Base-by-base conservation (phyloP, 768 basidiomycete species). In the Mrakia hoshinonis region DNA sequence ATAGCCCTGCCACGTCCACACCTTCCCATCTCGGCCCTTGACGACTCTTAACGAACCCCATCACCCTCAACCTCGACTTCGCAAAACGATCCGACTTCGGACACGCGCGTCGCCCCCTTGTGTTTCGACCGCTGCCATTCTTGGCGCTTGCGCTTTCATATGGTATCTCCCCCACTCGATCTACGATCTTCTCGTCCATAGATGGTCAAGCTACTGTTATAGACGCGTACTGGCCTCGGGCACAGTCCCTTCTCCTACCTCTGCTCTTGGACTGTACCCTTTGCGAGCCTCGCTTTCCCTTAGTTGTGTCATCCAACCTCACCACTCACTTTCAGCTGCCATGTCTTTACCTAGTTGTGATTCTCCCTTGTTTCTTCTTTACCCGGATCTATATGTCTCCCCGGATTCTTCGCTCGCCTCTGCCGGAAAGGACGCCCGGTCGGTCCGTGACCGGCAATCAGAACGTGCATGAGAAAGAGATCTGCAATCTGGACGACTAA, bases 31-130 rank as follows among this genome's bases (percentile, higher is more conserved):
- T n/a, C 58, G 34, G 34, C 31, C 34, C 26, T 15, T 66, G 13
- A 52, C 29, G 46, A 66, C 65, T 29, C 65, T 66, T 36, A 52
- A 66, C 36, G 46, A 66, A n/a, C 65, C 24, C 48, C 55, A 18
- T 29, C 55, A 31, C 24, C 55, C 11, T 51, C 65, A 13, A 20
- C 47, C 29, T 36, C 48, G 26, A 12, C 5, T 24, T 15, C 29
- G 43, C 46, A 47, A 48, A 48, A 7, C n/a, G 15, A 31, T 49
- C 36, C 20, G 46, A 47, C 47, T 66, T n/a, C 39, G 29, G 7
- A 66, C 65, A 20, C n/a, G 43, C 11, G 55, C 29, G 34, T 58
- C 29, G 55, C 29, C 43, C 38, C 20, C 31, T 39, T 43, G 22
- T 39, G 24, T n/a, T 46, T 24, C 24, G n/a, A 18, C 24, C 11